A percentile compares a stretch with the other conserved stretches of the same genome.
Evolutionary conservation across 495 filamentous ascomycete genomes (phyloP).

Genomic region (Penicillium pancosmium): DNA sequence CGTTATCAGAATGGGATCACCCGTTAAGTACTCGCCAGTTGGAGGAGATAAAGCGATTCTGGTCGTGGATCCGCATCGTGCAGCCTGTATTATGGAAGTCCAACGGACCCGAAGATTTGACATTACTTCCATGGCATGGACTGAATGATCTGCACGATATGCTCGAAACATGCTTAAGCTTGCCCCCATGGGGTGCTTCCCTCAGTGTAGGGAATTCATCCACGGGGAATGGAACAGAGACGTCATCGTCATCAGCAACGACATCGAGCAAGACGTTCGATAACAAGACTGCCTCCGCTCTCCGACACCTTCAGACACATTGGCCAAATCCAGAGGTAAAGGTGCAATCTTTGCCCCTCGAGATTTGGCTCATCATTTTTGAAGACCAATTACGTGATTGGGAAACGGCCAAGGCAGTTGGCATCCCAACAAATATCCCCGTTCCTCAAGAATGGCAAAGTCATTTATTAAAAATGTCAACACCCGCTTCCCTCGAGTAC

Average conservation of each 20-base stretch:
- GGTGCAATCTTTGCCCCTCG: conserved; percentile 62
- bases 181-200: conserved; percentile 27
- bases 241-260: conserved; percentile 9
- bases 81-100: conserved; percentile 76
- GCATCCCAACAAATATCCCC: conserved; percentile 74
- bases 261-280: conserved; percentile 60
- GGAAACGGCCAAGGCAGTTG: conserved; percentile 81
- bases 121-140: conserved; percentile 65
- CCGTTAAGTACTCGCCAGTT: conserved; percentile 82
- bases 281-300: conserved; percentile 61
- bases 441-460: conserved; percentile 75
- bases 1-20: conserved; percentile 79
- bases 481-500: conserved; percentile 70
- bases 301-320: conserved; percentile 40
- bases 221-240: background rate
- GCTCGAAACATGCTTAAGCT: conserved; percentile 56
- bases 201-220: background rate
- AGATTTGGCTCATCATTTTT: conserved; percentile 87
- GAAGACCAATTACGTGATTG: conserved; percentile 79
- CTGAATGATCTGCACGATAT: conserved; percentile 64
- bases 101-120: conserved; percentile 50
- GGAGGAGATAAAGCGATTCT: conserved; percentile 74
- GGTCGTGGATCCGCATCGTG: conserved; percentile 77
- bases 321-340: conserved; percentile 26
- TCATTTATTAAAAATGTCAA: conserved; percentile 50